Percentiles rank a stretch among this genome's conserved stretches.
phyloP scores from a whole-genome alignment of 768 basidiomycete species.

The Boletus tylopilopsis region DNA sequence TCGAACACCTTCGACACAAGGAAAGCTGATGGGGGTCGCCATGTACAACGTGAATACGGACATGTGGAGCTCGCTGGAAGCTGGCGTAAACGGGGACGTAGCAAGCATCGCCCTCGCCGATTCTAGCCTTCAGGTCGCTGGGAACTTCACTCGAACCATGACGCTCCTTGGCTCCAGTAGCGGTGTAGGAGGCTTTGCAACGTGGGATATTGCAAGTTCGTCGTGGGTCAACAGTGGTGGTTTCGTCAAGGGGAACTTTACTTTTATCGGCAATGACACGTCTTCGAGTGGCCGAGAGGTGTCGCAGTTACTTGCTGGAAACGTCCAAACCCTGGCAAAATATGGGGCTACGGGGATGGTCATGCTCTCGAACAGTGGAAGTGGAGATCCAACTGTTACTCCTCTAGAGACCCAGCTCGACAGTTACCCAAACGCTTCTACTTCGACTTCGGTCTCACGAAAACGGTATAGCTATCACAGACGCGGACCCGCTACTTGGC shows the following conservation, averaged over 20 bases:
- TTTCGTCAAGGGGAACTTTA: constrained; percentile 66
- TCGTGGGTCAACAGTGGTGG: constrained; percentile 76
- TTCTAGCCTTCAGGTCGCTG: constrained; percentile 59
- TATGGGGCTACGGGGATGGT: constrained; percentile 81
- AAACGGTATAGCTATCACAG: constrained; percentile 38
- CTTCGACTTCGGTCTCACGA: constrained; percentile 30
- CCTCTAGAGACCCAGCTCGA: constrained; percentile 61
- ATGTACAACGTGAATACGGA: constrained; percentile 64
- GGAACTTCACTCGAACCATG: constrained; percentile 63
- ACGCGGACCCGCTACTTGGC: constrained; percentile 42
- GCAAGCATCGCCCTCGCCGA: constrained; percentile 49
- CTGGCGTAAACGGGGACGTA: constrained; percentile 79
- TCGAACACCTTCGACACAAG: constrained; percentile 45
- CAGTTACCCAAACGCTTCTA: constrained; percentile 31
- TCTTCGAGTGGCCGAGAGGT: constrained; percentile 36
- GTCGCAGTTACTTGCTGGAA: constrained; percentile 68
- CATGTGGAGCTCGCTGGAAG: constrained; percentile 64
- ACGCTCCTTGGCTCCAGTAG: constrained; percentile 34
- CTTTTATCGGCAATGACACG: constrained; percentile 67
- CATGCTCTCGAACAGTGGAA: constrained; percentile 66
- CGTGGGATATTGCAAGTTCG: constrained; percentile 59
- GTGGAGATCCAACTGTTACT: constrained; percentile 49
- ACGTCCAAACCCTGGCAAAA: constrained; percentile 47
- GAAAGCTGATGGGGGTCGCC: constrained; percentile 57
- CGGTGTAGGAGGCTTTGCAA: constrained; percentile 60